These are phyloP conservation scores for Tolypocladium paradoxum DNA, from an alignment of 2,329 filamentous ascomycete genomes.

Conservation along the genomic window DNA sequence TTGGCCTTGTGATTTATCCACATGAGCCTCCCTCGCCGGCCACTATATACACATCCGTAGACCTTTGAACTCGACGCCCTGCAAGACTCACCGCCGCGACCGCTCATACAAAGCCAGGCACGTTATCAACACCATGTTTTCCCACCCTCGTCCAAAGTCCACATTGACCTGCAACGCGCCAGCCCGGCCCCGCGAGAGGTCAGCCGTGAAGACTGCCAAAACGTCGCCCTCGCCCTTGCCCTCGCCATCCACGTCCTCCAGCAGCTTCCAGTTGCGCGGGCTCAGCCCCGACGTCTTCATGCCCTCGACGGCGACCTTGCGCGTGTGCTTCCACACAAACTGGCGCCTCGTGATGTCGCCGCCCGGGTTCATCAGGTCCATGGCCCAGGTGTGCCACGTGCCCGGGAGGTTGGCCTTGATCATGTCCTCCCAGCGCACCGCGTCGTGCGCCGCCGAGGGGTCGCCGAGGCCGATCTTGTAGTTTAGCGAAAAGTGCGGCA, in stretches of 20 bases:
- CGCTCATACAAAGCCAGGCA: constrained; percentile 4
- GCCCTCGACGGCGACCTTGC: constrained; percentile 5
- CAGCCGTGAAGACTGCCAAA: constrained; percentile 6
- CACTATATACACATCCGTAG: neutral
- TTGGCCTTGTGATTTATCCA: too few relatives aligned
- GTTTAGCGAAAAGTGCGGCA: neutral
- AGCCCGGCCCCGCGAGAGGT: neutral
- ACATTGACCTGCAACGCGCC: constrained; percentile 6
- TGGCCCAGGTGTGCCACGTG: constrained; percentile 3
- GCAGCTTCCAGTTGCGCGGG: constrained; percentile 7
- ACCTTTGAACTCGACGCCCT: neutral
- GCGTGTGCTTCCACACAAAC: constrained; percentile 6
- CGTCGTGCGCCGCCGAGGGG: neutral
- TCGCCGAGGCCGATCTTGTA: constrained; percentile 4
- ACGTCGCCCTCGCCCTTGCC: neutral
- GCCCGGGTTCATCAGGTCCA: neutral
- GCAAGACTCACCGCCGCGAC: neutral
- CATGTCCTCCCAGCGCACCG: constrained; percentile 3
- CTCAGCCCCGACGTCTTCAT: constrained; percentile 3
- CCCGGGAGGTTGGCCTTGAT: neutral
- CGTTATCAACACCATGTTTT: constrained; percentile 4
- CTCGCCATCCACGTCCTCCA: neutral
- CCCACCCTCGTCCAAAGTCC: constrained; percentile 4
- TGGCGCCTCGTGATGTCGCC: neutral
- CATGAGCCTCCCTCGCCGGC: neutral